These are phyloP conservation scores for Arabidopsis suecica DNA, from an alignment of 345 rosid genomes.

Conservation along the genomic window DNA sequence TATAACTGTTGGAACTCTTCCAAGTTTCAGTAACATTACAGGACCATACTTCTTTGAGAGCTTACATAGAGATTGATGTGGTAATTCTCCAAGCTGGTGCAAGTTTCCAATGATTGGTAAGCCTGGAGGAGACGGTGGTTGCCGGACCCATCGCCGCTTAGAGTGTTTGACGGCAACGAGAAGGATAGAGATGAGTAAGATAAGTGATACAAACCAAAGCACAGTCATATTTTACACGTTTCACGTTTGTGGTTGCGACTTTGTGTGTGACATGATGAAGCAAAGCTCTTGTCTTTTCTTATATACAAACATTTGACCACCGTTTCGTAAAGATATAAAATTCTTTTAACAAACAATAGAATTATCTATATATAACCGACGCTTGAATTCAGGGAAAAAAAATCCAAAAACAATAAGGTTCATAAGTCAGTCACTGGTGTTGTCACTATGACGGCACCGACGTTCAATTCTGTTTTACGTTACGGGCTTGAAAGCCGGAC, in stretches of 20 bases:
- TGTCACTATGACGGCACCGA: too few relatives aligned
- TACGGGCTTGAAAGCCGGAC: too few relatives aligned
- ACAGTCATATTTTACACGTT: constrained; percentile 32
- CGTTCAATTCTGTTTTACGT: too few relatives aligned
- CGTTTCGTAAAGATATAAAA: too few relatives aligned
- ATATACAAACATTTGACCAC: background rate
- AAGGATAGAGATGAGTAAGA: constrained; percentile 26
- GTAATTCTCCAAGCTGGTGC: constrained; percentile 51
- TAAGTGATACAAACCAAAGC: constrained; percentile 36
- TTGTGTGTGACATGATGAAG: constrained; percentile 7
- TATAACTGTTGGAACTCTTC: constrained; percentile 35
- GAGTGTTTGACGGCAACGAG: constrained; percentile 15
- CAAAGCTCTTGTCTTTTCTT: constrained; percentile 16
- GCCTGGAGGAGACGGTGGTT: constrained; percentile 49
- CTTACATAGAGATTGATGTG: constrained; percentile 36
- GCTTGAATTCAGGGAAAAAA: too few relatives aligned
- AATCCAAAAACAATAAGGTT: too few relatives aligned
- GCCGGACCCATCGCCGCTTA: constrained; percentile 7
- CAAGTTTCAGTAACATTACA: constrained; percentile 39
- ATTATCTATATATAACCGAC: too few relatives aligned
- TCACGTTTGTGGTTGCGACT: constrained; percentile 8
- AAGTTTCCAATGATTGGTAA: constrained; percentile 57
- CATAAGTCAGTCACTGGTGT: too few relatives aligned
- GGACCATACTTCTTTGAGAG: constrained; percentile 43
- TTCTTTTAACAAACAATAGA: too few relatives aligned